Base-by-base conservation (phyloP, 805 yeast species). In the Jamesozyma gamospora region DNA sequence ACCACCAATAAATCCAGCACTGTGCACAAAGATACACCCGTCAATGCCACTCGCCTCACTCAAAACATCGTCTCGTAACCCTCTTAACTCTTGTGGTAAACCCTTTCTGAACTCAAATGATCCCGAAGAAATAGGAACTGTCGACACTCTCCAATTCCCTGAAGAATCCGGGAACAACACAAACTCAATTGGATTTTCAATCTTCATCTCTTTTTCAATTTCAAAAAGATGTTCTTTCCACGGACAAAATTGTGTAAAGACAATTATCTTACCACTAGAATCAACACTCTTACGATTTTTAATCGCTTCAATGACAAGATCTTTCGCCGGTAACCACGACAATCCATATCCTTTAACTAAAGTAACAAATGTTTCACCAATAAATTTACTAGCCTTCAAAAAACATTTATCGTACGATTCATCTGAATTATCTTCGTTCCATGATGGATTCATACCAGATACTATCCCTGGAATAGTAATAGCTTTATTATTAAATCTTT, bases 1-100 rank as follows among this genome's bases (percentile, higher is more conserved):
- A 39, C 98, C 98, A 34, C 98, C 98, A 54, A 92, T 92, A 64
- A 92, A 92, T 0, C 98, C 97, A 32, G 95, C 84, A 33, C 97
- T 96, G 53, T 92, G 98, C 42, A 92, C 77, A 56, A 92, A 92
- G 16, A 88, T 76, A 58, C 96, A 84, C 8, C 84, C 95, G 26
- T 75, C 77, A 40, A 92, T 74, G n/a, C 94, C 96, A 28, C 86
- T 68, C 49, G 72, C 65, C 48, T 77, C 67, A 49, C 82, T 74
- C 50, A 92, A 71, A 30, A 70, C 82, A 25, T 83, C 90, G 58
- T 92, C 98, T 58, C 98, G 77, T 35, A 88, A 66, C n/a, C 98
- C 98, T 67, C 98, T 76, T 86, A 95, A 83, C 15, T 76, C 72
- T 60, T 83, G 92, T 12, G 96, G 96, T 43, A 92, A 70, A 25